Conservation (phyloP, 2,329 filamentous ascomycete species). For the Microsporum audouinii region DNA sequence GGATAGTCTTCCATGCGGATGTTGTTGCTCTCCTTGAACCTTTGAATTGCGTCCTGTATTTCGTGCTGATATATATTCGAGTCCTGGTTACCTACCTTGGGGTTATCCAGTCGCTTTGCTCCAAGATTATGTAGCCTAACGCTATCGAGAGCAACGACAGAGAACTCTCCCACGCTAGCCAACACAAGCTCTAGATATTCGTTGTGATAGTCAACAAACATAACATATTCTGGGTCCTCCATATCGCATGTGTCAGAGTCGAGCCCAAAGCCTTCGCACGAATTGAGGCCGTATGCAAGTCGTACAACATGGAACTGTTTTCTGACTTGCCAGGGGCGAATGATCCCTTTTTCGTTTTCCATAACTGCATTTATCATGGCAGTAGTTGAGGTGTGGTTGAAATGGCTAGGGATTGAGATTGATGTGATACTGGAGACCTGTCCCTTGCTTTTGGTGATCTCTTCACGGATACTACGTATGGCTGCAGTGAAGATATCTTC, state of each 20-base stretch:
- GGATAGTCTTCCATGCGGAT: not conserved
- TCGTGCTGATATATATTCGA: too few relatives aligned
- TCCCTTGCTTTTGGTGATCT: not conserved
- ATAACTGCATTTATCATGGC: not conserved
- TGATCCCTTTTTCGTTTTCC: not conserved
- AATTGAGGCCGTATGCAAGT: not conserved
- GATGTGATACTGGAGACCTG: not conserved
- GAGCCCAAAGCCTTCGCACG: not conserved
- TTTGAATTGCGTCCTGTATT: too few relatives aligned
- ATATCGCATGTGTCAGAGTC: not conserved
- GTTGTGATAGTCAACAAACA: constrained; percentile 3
- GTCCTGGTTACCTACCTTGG: too few relatives aligned
- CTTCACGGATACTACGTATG: not conserved
- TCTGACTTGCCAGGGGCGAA: not conserved
- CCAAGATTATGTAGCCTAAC: not conserved
- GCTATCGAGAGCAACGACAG: not conserved
- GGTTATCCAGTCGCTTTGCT: too few relatives aligned
- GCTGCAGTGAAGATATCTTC: not conserved
- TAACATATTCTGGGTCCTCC: not conserved
- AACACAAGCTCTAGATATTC: not conserved
- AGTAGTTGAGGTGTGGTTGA: not conserved
- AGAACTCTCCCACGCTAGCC: not conserved
- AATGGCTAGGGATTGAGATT: constrained; percentile 3
- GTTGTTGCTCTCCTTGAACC: not conserved
- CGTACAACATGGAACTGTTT: not conserved